Base-by-base conservation (phyloP, 1,139 yeast genomes). In the Magnusiomyces tetraspermus region DNA sequence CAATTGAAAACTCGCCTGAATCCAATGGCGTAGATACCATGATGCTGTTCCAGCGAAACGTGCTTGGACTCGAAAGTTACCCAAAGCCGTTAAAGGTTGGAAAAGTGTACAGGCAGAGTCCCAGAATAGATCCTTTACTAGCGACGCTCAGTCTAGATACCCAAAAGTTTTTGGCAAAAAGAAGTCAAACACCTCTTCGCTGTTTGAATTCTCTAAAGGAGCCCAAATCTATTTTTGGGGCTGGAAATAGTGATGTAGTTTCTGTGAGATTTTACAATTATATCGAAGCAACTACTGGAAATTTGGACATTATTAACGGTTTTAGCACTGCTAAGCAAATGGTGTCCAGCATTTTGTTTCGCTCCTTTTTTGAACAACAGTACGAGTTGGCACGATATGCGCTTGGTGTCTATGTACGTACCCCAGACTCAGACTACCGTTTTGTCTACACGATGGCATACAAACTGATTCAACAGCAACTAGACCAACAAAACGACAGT, bases 41-140 rank as follows among this genome's bases (percentile, higher is more conserved):
- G 42, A 19, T 24, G 15, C 10, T 10, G 5, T 38, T 5, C 15
- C 42, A 21, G 8, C 8, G 21, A 19, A 38, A 22, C 13, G 24
- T 38, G 8, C 8, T 21, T 15, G 46, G 46, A n/a, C 21, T 43
- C 4, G 46, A 43, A 24, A 17, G 10, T 5, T 28, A 19, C 13
- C 46, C 46, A 5, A 36, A 43, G 23, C 21, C 49, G 2, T 21
- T 37, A 33, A 46, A 36, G 19, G 19, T 46, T 3, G 49, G 49
- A 5, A 46, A 46, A 36, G 30, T 46, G 4, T 28, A 31, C n/a
- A 19, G 37, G n/a, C 42, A 46, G n/a, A 33, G 31, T 21, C 42
- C 49, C 21, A 36, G 49, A 13, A 31, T 36, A 21, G 11, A 23
- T 1, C 30, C 21, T 17, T n/a, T 46, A n/a, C 10, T 46, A 22